Evolutionary conservation across 2,329 filamentous ascomycete genomes (phyloP), one percentile per base, ranked within the genome.

Genomic region (Colletotrichum falcatum): DNA sequence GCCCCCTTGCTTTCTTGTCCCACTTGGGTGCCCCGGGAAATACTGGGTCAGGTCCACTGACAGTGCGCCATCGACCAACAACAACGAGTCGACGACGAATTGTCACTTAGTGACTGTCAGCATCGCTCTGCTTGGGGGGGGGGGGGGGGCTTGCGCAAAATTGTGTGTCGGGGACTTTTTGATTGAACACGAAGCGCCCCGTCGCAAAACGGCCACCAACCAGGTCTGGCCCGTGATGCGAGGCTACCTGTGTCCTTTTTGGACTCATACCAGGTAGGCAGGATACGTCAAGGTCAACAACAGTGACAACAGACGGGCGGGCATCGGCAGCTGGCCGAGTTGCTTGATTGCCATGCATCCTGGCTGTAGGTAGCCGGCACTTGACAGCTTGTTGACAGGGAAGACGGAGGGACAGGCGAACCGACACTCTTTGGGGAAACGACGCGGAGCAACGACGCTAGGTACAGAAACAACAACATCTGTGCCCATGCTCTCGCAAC

Each of bases 381-480:
- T 71, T 69, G 68, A 60, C 53, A 65, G 68, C 65, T 67, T 56
- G 28, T 71, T 48, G 64, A 63, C 58, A 63, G 51, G 68, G 68
- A 37, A 63, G 44, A 28, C 16, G 59, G 30, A 58, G 7, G 55
- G 48, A 26, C 61, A 44, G 28, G 23, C n/a, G 35, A 28, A 33
- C 28, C n/a, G 48, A 63, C 20, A 4, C 9, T n/a, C 3, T 23
- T 39, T 26, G 18, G 33, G 59, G 65, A 63, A 26, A 59, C 48
- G 20, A 37, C 37, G 8, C 28, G 37, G 16, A 18, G 42, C 18
- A 39, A 39, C 20, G 55, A n/a, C 33, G 23, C 12, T 35, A n/a
- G 48, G 3, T 33, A 7, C 39, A 65, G 14, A 30, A 42, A 28
- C 46, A 42, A 28, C 46, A 33, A 55, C 61, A 42, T 46, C n/a